These are phyloP conservation scores for Fusarium sp. DNA, from an alignment of 2,329 filamentous ascomycete genomes.

Conservation along the genomic window DNA sequence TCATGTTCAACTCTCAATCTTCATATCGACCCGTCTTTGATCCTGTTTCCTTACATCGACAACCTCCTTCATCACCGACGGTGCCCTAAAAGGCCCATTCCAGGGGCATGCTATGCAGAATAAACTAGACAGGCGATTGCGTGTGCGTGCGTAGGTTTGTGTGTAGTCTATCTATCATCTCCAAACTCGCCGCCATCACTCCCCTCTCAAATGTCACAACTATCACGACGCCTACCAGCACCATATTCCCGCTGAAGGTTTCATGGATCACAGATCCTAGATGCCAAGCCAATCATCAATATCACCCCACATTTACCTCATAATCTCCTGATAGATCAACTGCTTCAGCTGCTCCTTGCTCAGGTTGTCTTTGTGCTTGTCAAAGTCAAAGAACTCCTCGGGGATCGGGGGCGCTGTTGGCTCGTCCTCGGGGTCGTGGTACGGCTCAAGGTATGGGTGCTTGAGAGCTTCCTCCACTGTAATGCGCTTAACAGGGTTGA, in stretches of 20 bases:
- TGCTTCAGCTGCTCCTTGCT: slow-evolving; percentile 99
- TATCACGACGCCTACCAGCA: slow-evolving; percentile 13
- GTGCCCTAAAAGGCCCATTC: slow-evolving; percentile 19
- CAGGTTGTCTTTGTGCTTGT: slow-evolving; percentile 99
- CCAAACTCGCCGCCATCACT: slow-evolving; percentile 28
- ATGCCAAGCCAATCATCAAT: slow-evolving; percentile 2
- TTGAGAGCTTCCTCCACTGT: slow-evolving; percentile 97
- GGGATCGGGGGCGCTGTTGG: slow-evolving; percentile 96
- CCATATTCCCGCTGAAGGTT: slow-evolving; percentile 1
- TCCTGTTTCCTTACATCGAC: slow-evolving; percentile 25
- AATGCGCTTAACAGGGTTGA: slow-evolving; percentile 99
- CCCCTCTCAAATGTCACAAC: slow-evolving; percentile 21
- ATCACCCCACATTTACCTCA: slow-evolving; percentile 58
- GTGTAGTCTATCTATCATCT: slow-evolving; percentile 38
- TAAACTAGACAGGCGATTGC: slow-evolving; percentile 25
- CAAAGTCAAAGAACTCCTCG: slow-evolving; percentile 99
- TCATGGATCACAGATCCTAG: slow-evolving; percentile 25
- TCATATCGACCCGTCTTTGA: slow-evolving; percentile 14
- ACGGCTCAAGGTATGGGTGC: slow-evolving; percentile 97
- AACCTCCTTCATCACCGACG: slow-evolving; percentile 15
- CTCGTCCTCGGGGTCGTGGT: slow-evolving; percentile 98
- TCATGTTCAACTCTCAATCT: slow-evolving; percentile 19
- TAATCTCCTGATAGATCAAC: slow-evolving; percentile 98
- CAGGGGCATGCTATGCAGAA: slow-evolving; percentile 24
- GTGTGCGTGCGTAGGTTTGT: slow-evolving; percentile 24